phyloP scores from a whole-genome alignment of 2,329 filamentous ascomycete species.

The Bipolaris oryzae region DNA sequence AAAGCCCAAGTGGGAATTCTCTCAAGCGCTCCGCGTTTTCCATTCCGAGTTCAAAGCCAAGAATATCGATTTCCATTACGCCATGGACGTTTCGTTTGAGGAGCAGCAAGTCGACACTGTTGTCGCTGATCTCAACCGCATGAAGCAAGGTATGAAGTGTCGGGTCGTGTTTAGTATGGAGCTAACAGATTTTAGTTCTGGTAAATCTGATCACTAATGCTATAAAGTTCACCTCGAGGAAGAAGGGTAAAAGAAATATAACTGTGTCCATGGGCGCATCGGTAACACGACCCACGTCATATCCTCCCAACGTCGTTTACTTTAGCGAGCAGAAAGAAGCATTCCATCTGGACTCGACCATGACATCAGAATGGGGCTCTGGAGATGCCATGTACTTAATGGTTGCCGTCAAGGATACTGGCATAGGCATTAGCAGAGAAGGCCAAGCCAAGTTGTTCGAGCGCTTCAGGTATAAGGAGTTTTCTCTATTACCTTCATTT shows the following conservation, averaged over 20 bases:
- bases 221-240: constrained; percentile 54
- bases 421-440: constrained; percentile 51
- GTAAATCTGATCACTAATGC: constrained; percentile 54
- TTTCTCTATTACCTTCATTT: background rate
- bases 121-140: constrained; percentile 45
- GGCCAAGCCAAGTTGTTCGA: constrained; percentile 52
- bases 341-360: constrained; percentile 51
- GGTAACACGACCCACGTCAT: constrained; percentile 46
- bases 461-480: constrained; percentile 45
- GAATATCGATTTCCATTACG: constrained; percentile 47
- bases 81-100: constrained; percentile 51
- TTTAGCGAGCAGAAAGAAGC: constrained; percentile 46
- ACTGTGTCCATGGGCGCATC: constrained; percentile 52
- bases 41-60: constrained; percentile 48
- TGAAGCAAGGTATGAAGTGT: constrained; percentile 41
- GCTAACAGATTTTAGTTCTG: constrained; percentile 41
- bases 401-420: constrained; percentile 53
- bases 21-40: constrained; percentile 49
- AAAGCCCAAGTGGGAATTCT: constrained; percentile 48
- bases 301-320: constrained; percentile 54
- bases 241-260: constrained; percentile 48
- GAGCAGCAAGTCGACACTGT: constrained; percentile 48
- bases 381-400: constrained; percentile 51
- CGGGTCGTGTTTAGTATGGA: rapidly evolving
- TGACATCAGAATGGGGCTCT: constrained; percentile 50